A percentile compares a stretch with the other conserved stretches of the same genome.
Evolutionary conservation across 176 grass and related monocot species (phyloP).

Genomic region (Pontederia paniculata): DNA sequence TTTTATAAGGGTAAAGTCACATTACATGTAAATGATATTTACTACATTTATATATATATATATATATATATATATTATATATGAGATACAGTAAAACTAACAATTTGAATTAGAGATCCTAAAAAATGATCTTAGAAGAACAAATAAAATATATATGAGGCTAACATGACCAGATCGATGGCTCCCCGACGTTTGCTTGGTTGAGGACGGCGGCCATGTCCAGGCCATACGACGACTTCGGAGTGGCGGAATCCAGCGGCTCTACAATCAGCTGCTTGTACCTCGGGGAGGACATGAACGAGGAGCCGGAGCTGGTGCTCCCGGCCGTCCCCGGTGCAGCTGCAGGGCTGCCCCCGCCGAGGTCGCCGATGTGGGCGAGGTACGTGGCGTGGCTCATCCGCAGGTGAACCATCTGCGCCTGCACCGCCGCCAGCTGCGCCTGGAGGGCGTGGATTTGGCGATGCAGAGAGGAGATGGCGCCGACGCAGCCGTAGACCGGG

Average conservation of each 20-base stretch:
- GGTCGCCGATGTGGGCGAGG: slow-evolving; percentile 24
- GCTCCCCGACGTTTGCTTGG: not conserved
- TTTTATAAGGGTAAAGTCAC: no score
- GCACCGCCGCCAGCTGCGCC: slow-evolving; percentile 68
- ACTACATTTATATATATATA: no score
- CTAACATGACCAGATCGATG: not conserved
- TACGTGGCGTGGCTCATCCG: slow-evolving; percentile 38
- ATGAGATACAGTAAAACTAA: not conserved
- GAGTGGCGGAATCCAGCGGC: not conserved
- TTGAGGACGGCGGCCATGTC: not conserved
- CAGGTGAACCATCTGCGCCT: slow-evolving; percentile 73
- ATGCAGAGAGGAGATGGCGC: slow-evolving; percentile 79
- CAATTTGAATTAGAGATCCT: not conserved
- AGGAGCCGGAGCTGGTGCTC: slow-evolving; percentile 24
- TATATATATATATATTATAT: no score
- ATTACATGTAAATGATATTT: no score
- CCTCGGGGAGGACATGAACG: slow-evolving; percentile 38
- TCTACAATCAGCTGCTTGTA: not conserved
- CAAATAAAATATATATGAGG: not conserved
- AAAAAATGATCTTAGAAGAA: not conserved
- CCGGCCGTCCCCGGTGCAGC: not conserved
- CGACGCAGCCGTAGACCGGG: slow-evolving; percentile 89
- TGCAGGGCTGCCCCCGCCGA: slow-evolving; percentile 14
- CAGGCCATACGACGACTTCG: not conserved
- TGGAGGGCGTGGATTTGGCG: slow-evolving; percentile 83